Conservation (phyloP, 2,329 filamentous ascomycete species). For the Cladosporium oxysporum region DNA sequence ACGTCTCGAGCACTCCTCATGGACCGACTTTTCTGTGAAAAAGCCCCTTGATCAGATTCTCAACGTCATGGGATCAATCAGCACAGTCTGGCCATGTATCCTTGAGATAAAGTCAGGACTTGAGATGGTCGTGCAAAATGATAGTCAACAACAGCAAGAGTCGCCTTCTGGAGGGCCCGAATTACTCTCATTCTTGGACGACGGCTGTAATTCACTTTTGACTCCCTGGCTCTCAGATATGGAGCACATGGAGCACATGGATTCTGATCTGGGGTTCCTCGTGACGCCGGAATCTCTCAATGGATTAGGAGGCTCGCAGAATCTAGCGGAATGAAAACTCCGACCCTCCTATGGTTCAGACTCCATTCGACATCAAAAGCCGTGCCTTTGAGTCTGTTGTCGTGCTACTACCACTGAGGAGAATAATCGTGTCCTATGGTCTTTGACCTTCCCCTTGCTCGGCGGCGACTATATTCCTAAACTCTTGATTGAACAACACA, state of each 20-base stretch:
- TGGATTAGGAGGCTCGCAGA: neutral
- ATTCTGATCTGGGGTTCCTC: conserved; percentile 3
- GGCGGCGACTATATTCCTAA: too few relatives aligned
- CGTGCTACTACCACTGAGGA: too few relatives aligned
- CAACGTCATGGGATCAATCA: neutral
- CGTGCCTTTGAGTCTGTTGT: too few relatives aligned
- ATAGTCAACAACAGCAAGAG: conserved; percentile 77
- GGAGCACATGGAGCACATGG: neutral
- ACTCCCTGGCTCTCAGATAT: neutral
- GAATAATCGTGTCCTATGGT: too few relatives aligned
- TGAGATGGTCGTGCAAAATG: neutral
- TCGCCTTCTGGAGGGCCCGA: conserved; percentile 54
- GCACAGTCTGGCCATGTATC: conserved; percentile 7
- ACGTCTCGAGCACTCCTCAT: conserved; percentile 6
- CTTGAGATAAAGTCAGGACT: conserved; percentile 1
- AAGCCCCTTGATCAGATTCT: conserved; percentile 2
- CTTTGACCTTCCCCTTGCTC: too few relatives aligned
- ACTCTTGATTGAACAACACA: too few relatives aligned
- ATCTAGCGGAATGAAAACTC: neutral
- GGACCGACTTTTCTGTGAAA: conserved; percentile 1
- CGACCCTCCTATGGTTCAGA: neutral
- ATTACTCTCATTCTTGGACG: neutral
- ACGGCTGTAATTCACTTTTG: conserved; percentile 3
- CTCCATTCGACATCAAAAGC: too few relatives aligned
- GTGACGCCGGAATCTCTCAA: neutral